Evolutionary conservation across 2,329 filamentous ascomycete genomes (phyloP).

Genomic region (Talaromyces sp.): DNA sequence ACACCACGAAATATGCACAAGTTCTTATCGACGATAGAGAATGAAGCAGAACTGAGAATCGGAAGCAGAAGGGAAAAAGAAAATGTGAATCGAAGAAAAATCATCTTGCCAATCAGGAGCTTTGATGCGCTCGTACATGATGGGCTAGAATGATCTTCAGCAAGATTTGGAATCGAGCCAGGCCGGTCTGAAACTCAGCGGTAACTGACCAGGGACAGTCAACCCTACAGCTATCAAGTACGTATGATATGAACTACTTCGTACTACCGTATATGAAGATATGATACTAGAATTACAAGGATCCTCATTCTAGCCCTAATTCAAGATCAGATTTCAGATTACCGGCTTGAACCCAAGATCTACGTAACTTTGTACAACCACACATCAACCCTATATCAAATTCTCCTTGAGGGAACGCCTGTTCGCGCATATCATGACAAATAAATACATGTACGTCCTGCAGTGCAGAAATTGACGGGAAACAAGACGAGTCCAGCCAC

Average conservation of each 20-base stretch:
- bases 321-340: neutral
- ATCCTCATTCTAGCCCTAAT: neutral
- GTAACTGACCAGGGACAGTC: neutral
- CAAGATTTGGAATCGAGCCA: neutral
- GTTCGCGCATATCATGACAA: neutral
- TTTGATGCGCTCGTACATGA: neutral
- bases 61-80: neutral
- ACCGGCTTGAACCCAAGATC: neutral
- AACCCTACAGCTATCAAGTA: neutral
- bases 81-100: neutral
- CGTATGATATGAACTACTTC: neutral
- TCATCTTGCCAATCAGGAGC: neutral
- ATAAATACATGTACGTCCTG: neutral
- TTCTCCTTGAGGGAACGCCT: neutral
- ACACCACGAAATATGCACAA: neutral
- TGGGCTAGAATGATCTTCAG: neutral
- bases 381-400: neutral
- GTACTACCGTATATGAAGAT: neutral
- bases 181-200: neutral
- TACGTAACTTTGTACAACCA: neutral
- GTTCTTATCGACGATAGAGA: neutral
- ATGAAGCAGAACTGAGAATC: neutral
- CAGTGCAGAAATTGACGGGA: neutral
- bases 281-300: neutral
- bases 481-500: slow-evolving; percentile 5